Evolutionary conservation across 23 red algal genomes (phyloP).

Genomic region (Gracilariopsis chorda): DNA sequence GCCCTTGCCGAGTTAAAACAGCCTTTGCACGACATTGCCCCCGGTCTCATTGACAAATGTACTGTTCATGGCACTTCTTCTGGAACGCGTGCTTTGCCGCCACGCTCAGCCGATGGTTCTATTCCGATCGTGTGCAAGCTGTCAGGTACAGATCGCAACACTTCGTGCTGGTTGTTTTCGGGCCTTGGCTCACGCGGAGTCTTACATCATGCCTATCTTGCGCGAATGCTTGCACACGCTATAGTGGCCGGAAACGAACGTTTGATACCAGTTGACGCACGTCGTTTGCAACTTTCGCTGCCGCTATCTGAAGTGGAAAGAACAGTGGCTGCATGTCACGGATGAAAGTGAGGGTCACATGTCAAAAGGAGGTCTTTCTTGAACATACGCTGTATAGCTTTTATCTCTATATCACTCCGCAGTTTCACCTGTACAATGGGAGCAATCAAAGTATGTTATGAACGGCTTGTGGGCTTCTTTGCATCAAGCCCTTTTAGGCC

Average conservation of each 20-base stretch:
- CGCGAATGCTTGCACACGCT: conserved; percentile 42
- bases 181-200: conserved; percentile 57
- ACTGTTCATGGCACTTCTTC: background rate
- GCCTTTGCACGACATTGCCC: background rate
- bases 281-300: background rate
- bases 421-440: too few relatives aligned
- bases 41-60: background rate
- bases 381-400: too few relatives aligned
- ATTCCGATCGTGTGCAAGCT: conserved; percentile 49
- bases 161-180: conserved; percentile 55
- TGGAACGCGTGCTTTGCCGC: conserved; percentile 55
- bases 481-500: too few relatives aligned
- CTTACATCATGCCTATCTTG: conserved; percentile 70
- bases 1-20: background rate
- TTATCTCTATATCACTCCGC: too few relatives aligned
- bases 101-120: conserved; percentile 38
- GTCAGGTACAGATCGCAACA: background rate
- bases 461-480: too few relatives aligned
- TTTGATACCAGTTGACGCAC: conserved; percentile 47
- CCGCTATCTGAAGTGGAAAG: background rate
- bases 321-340: background rate
- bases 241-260: conserved; percentile 53
- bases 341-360: background rate
- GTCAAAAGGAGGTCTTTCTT: too few relatives aligned
- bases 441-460: too few relatives aligned